A percentile compares a stretch with the other conserved stretches of the same genome.
Conservation (phyloP, 495 filamentous ascomycete genomes). For the Podospora didyma region DNA sequence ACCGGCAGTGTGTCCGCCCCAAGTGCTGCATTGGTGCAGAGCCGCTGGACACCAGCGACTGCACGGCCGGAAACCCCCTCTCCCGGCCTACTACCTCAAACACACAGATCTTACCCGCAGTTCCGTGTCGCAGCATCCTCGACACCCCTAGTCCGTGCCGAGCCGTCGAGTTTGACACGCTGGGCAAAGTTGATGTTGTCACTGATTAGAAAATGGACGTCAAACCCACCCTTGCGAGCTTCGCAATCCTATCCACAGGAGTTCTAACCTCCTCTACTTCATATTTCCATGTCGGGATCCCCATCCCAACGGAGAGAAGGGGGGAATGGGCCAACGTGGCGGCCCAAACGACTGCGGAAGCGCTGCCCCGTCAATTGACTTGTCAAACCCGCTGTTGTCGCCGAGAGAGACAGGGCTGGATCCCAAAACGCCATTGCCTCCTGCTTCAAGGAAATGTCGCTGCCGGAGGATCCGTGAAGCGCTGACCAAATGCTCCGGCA, state of each 20-base stretch:
- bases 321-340: neutral
- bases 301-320: neutral
- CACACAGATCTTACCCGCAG: neutral
- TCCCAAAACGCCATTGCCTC: too few relatives aligned
- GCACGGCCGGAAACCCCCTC: neutral
- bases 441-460: too few relatives aligned
- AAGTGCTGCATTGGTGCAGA: conserved; percentile 13
- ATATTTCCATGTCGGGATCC: neutral
- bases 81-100: conserved; percentile 5
- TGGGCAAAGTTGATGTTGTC: too few relatives aligned
- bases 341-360: neutral
- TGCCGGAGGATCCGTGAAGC: too few relatives aligned
- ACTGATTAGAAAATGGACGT: too few relatives aligned
- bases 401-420: too few relatives aligned
- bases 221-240: too few relatives aligned
- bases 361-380: too few relatives aligned
- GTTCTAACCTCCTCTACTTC: neutral
- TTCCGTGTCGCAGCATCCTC: conserved; percentile 16
- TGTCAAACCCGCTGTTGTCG: too few relatives aligned
- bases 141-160: neutral
- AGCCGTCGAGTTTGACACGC: neutral
- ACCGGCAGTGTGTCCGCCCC: conserved; percentile 16
- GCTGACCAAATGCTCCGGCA: too few relatives aligned
- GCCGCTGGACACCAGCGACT: neutral
- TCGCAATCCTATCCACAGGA: too few relatives aligned